phyloP scores from a whole-genome alignment of 2,329 filamentous ascomycete genomes.

The Xylaria sp. region DNA sequence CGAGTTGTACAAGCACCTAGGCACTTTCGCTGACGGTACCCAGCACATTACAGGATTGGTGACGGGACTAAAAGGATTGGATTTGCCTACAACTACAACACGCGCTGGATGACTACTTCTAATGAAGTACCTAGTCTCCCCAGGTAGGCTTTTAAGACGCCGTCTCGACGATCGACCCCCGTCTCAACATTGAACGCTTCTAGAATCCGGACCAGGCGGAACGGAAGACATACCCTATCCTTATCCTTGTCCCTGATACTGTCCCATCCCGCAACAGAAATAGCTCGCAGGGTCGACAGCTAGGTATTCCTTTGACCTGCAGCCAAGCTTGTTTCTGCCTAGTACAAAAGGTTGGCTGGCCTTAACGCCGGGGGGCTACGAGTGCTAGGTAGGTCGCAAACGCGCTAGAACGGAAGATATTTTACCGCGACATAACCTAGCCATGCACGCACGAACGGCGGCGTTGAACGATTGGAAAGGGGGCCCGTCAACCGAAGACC shows the following conservation, averaged over 20 bases:
- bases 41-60: too few relatives aligned
- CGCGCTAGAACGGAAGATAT: not conserved
- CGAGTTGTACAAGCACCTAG: not conserved
- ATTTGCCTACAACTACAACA: not conserved
- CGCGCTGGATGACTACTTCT: not conserved
- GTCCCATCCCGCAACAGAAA: not conserved
- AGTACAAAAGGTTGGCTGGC: not conserved
- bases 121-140: too few relatives aligned
- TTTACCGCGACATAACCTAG: not conserved
- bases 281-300: too few relatives aligned
- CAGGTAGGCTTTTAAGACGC: too few relatives aligned
- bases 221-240: not conserved
- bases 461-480: not conserved
- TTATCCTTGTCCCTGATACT: too few relatives aligned
- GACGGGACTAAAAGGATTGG: not conserved
- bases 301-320: too few relatives aligned
- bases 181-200: too few relatives aligned
- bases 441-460: not conserved
- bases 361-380: not conserved
- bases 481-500: not conserved
- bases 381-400: too few relatives aligned
- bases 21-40: not conserved
- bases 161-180: too few relatives aligned
- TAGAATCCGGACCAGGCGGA: not conserved
- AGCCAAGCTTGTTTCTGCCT: not conserved